phyloP scores from a whole-genome alignment of 177 flowering plant genomes.

The Vitis hybrid region DNA sequence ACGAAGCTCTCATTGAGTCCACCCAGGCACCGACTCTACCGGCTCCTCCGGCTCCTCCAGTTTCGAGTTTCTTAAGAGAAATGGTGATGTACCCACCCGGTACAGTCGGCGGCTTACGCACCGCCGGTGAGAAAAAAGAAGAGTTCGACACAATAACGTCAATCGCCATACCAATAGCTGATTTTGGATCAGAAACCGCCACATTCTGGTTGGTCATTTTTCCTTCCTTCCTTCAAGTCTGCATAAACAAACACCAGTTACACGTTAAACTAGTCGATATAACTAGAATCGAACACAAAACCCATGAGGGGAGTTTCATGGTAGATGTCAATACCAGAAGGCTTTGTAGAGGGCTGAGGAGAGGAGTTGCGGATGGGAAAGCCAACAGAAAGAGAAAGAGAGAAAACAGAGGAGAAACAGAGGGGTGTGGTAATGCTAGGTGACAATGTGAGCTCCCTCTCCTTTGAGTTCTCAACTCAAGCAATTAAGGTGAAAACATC shows the following conservation, averaged over 20 bases:
- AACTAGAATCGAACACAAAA: neutral
- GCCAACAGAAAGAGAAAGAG: neutral
- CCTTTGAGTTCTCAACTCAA: no score
- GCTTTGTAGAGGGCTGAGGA: neutral
- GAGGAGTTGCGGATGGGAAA: neutral
- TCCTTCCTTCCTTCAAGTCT: neutral
- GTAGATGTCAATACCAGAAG: neutral
- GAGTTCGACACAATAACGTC: slow-evolving; percentile 31
- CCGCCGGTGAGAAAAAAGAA: slow-evolving; percentile 24
- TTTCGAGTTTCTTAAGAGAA: slow-evolving; percentile 32
- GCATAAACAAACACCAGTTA: neutral
- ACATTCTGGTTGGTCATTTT: slow-evolving; percentile 67
- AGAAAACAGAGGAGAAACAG: slow-evolving; percentile 6
- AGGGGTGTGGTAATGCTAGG: neutral
- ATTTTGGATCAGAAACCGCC: slow-evolving; percentile 35
- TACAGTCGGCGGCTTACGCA: slow-evolving; percentile 20
- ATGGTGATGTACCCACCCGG: slow-evolving; percentile 19
- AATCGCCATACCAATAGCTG: slow-evolving; percentile 31
- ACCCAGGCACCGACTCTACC: slow-evolving; percentile 49
- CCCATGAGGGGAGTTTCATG: neutral
- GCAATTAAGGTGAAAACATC: neutral
- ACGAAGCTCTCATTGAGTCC: slow-evolving; percentile 81
- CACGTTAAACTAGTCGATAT: neutral
- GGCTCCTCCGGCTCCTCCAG: slow-evolving; percentile 17
- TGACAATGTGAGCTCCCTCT: neutral